Percentiles rank a stretch among this genome's conserved stretches.
Conservation (phyloP, 116 monocot genomes). For the Cymodocea nodosa region DNA sequence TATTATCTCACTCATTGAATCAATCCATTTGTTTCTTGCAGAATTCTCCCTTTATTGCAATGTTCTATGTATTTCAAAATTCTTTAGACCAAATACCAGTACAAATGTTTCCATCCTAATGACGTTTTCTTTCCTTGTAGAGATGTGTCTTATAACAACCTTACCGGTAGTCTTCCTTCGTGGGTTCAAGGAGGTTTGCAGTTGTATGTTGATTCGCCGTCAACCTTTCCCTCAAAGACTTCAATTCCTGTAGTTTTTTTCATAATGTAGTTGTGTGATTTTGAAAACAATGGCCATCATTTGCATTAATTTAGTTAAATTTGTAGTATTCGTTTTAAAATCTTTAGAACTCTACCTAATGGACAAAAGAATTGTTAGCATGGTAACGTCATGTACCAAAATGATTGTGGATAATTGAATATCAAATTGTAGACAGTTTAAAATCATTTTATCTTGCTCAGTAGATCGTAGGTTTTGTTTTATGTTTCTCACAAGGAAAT, state of each 20-base stretch:
- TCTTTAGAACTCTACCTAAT: too few species aligned
- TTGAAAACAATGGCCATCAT: too few species aligned
- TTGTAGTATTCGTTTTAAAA: too few species aligned
- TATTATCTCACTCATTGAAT: background rate
- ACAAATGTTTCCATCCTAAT: background rate
- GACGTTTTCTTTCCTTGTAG: constrained; percentile 4
- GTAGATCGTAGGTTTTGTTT: too few species aligned
- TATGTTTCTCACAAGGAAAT: too few species aligned
- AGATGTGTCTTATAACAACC: constrained; percentile 15
- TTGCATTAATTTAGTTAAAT: too few species aligned
- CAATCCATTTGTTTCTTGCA: too few species aligned
- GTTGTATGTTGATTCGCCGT: background rate
- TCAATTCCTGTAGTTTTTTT: background rate
- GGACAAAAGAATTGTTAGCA: too few species aligned
- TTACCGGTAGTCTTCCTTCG: constrained; percentile 10
- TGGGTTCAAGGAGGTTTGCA: constrained; percentile 6
- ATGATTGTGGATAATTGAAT: too few species aligned
- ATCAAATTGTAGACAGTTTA: too few species aligned
- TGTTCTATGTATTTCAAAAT: background rate
- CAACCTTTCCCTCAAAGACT: background rate
- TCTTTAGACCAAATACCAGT: background rate
- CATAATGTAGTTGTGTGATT: background rate
- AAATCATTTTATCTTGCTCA: too few species aligned
- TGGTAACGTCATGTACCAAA: too few species aligned
- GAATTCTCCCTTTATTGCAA: background rate